Evolutionary conservation across 1,284 basidiomycete genomes (phyloP).

Genomic region (Takashimella koratensis): DNA sequence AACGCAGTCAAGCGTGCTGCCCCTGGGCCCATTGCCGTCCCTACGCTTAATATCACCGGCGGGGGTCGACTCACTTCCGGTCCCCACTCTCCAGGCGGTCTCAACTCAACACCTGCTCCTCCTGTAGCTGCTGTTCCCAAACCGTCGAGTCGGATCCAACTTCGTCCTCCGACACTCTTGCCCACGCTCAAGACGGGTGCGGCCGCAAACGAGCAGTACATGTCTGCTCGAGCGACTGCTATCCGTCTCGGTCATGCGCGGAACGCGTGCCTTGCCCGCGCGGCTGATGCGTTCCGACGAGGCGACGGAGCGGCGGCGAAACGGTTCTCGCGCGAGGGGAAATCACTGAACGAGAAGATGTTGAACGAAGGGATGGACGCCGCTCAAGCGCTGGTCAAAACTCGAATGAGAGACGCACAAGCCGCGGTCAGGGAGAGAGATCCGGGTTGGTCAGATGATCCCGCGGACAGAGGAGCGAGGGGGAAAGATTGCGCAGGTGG

Average conservation of each 20-base stretch:
- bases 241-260: constrained; percentile 87
- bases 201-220: constrained; percentile 72
- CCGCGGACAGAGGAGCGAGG: constrained; percentile 67
- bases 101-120: constrained; percentile 55
- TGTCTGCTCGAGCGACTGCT: constrained; percentile 77
- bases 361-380: constrained; percentile 73
- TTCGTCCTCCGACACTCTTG: constrained; percentile 75
- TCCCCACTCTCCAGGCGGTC: constrained; percentile 19
- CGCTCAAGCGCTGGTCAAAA: constrained; percentile 71
- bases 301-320: constrained; percentile 94
- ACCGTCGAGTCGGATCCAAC: constrained; percentile 72
- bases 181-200: constrained; percentile 85
- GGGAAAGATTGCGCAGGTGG: constrained; percentile 77
- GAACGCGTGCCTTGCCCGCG: constrained; percentile 90
- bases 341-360: constrained; percentile 88
- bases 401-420: constrained; percentile 70
- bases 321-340: constrained; percentile 86
- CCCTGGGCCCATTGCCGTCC: constrained; percentile 22
- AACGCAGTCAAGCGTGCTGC: constrained; percentile 47
- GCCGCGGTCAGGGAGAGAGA: constrained; percentile 69
- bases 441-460: constrained; percentile 73
- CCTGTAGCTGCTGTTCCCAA: constrained; percentile 56
- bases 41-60: constrained; percentile 17
- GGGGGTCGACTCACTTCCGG: constrained; percentile 47
- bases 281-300: constrained; percentile 89